Evolutionary conservation across 1,284 basidiomycete species (phyloP).

Genomic region (Ganoderma lucidum): DNA sequence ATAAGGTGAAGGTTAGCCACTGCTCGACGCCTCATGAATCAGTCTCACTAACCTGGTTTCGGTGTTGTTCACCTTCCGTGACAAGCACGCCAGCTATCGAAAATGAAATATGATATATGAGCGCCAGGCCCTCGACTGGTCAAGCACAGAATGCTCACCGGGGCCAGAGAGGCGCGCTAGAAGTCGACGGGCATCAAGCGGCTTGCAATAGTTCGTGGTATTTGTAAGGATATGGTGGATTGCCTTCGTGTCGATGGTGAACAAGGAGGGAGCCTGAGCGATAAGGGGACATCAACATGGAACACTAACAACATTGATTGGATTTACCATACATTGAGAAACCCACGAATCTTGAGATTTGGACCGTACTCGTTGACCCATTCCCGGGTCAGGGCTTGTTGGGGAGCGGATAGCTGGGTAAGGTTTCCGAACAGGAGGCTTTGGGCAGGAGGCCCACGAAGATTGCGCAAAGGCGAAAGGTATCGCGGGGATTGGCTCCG

Average conservation of each 20-base stretch:
- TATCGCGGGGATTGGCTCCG: conserved; percentile 28
- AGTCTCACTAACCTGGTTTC: conserved; percentile 18
- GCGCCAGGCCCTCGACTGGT: background rate
- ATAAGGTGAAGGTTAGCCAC: background rate
- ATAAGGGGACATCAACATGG: background rate
- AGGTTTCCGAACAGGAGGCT: conserved; percentile 64
- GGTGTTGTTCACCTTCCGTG: conserved; percentile 26
- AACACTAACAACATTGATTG: background rate
- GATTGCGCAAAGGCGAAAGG: conserved; percentile 52
- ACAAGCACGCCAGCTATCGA: conserved; percentile 10
- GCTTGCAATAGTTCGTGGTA: conserved; percentile 43
- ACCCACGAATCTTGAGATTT: conserved; percentile 53
- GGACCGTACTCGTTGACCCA: conserved; percentile 66
- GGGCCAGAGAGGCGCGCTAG: conserved; percentile 26
- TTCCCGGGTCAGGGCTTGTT: conserved; percentile 52
- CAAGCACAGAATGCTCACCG: conserved; percentile 3
- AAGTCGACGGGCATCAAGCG: conserved; percentile 29
- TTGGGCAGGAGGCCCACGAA: conserved; percentile 58
- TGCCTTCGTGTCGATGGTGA: conserved; percentile 48
- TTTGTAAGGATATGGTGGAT: conserved; percentile 48
- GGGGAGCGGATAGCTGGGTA: conserved; percentile 48
- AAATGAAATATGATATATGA: background rate
- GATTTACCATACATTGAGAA: conserved; percentile 53
- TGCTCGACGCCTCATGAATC: background rate
- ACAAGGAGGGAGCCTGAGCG: conserved; percentile 49